These are phyloP conservation scores for Pseudogymnoascus sp. DNA, from an alignment of 2,329 filamentous ascomycete species.

Conservation along the genomic window DNA sequence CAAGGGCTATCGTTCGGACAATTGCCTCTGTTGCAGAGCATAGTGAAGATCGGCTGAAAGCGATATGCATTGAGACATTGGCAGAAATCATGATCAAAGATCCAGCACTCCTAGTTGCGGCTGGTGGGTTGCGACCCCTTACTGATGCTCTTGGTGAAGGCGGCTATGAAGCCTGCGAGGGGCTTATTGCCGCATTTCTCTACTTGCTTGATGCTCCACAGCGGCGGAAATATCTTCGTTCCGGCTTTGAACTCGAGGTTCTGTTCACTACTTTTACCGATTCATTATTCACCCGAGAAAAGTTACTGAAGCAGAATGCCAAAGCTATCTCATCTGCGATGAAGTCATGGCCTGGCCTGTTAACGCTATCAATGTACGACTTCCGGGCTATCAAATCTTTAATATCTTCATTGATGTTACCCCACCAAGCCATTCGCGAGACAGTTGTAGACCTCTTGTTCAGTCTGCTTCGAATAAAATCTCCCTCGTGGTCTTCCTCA, in stretches of 20 bases:
- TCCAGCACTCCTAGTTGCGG: slow-evolving; percentile 70
- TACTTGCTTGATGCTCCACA: slow-evolving; percentile 82
- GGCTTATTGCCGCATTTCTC: slow-evolving; percentile 77
- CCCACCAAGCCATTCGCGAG: slow-evolving; percentile 53
- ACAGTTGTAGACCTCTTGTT: slow-evolving; percentile 85
- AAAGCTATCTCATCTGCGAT: slow-evolving; percentile 88
- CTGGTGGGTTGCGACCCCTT: slow-evolving; percentile 78
- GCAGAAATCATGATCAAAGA: slow-evolving; percentile 87
- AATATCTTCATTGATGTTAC: slow-evolving; percentile 54
- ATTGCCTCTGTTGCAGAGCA: slow-evolving; percentile 86
- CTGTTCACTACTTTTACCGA: slow-evolving; percentile 92
- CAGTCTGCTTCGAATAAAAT: slow-evolving; percentile 74
- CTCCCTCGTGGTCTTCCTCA: slow-evolving; percentile 88
- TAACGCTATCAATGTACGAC: slow-evolving; percentile 81
- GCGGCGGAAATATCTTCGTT: slow-evolving; percentile 72
- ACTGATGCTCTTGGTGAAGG: slow-evolving; percentile 89
- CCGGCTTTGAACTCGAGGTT: slow-evolving; percentile 82
- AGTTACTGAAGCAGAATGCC: slow-evolving; percentile 71
- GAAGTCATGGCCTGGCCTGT: slow-evolving; percentile 88
- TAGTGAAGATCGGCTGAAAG: slow-evolving; percentile 62
- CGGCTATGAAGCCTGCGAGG: slow-evolving; percentile 86
- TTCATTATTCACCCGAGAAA: slow-evolving; percentile 54
- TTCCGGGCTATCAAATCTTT: slow-evolving; percentile 80
- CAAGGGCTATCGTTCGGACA: slow-evolving; percentile 77
- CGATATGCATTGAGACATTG: slow-evolving; percentile 87